Percentiles rank a stretch among this genome's conserved stretches.
Conservation (phyloP, 208 protist species). For the Trypanosoma vivax region DNA sequence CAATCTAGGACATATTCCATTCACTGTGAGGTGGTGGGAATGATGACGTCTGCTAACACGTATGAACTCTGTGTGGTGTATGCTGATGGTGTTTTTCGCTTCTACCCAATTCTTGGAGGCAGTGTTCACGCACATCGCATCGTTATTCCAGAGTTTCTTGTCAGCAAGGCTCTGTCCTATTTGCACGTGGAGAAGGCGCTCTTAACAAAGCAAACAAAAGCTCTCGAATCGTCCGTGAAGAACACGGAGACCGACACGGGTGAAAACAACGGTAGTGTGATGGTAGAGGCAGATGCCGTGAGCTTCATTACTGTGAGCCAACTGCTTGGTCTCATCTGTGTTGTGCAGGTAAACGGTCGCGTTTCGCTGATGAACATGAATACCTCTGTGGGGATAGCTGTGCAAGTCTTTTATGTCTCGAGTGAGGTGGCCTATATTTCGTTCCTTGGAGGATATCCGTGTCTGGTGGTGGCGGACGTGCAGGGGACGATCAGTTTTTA, state of each 20-base stretch:
- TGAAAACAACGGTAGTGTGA: constrained; percentile 6
- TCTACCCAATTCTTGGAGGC: constrained; percentile 52
- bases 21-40: constrained; percentile 45
- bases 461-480: constrained; percentile 59
- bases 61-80: constrained; percentile 70
- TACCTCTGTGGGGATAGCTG: constrained; percentile 21
- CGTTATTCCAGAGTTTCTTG: constrained; percentile 65
- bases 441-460: constrained; percentile 72
- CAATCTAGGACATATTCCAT: constrained; percentile 18
- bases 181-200: constrained; percentile 8
- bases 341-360: constrained; percentile 65
- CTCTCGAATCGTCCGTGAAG: not conserved
- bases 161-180: constrained; percentile 36
- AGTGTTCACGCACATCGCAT: constrained; percentile 44
- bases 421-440: constrained; percentile 51
- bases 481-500: constrained; percentile 48
- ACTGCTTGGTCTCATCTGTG: constrained; percentile 47
- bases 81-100: constrained; percentile 63
- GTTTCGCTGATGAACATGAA: constrained; percentile 56
- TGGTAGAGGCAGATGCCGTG: constrained; percentile 69
- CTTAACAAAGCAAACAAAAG: not conserved
- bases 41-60: constrained; percentile 44
- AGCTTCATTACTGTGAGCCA: constrained; percentile 54
- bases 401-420: constrained; percentile 46
- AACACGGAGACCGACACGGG: not conserved